A percentile compares a stretch with the other conserved stretches of the same genome.
phyloP scores from a whole-genome alignment of 208 protist genomes.

The Novymonas esmeraldas region DNA sequence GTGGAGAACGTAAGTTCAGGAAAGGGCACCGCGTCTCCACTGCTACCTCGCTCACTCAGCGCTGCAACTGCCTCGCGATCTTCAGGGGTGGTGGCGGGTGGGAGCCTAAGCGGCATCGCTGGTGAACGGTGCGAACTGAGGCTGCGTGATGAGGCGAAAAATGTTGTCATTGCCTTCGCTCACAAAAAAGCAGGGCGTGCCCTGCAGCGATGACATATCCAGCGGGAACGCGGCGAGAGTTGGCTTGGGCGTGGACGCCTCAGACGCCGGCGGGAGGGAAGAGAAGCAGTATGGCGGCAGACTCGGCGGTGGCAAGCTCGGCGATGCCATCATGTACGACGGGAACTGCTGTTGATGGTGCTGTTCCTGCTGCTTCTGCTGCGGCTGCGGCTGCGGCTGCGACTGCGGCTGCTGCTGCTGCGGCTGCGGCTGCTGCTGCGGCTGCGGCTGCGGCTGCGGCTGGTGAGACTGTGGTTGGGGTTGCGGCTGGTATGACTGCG shows the following conservation, averaged over 20 bases:
- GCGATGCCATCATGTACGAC: constrained; percentile 12
- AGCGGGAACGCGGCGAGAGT: constrained; percentile 18
- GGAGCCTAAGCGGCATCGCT: not conserved
- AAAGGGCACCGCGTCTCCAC: too few relatives aligned
- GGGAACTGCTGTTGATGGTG: constrained; percentile 11
- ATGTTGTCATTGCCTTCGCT: constrained; percentile 40
- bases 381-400: constrained; percentile 3
- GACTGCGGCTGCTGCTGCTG: not conserved
- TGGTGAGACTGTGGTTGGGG: too few relatives aligned
- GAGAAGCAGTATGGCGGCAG: constrained; percentile 21
- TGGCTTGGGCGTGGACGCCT: constrained; percentile 1
- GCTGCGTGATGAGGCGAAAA: constrained; percentile 37
- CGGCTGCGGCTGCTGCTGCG: constrained; percentile 3
- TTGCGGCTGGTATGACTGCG: constrained; percentile 2
- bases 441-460: too few relatives aligned
- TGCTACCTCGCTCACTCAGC: too few relatives aligned
- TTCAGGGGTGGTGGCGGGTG: too few relatives aligned
- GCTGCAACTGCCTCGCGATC: too few relatives aligned
- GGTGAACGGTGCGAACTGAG: constrained; percentile 19
- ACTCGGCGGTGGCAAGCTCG: not conserved
- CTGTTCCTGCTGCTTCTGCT: not conserved
- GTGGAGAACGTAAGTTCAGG: too few relatives aligned
- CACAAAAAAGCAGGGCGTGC: constrained; percentile 34
- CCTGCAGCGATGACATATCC: constrained; percentile 24
- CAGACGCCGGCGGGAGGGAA: not conserved